Evolutionary conservation across 2,329 filamentous ascomycete genomes (phyloP), one percentile per base, ranked within the genome.

Genomic region (Alternaria conjuncta): DNA sequence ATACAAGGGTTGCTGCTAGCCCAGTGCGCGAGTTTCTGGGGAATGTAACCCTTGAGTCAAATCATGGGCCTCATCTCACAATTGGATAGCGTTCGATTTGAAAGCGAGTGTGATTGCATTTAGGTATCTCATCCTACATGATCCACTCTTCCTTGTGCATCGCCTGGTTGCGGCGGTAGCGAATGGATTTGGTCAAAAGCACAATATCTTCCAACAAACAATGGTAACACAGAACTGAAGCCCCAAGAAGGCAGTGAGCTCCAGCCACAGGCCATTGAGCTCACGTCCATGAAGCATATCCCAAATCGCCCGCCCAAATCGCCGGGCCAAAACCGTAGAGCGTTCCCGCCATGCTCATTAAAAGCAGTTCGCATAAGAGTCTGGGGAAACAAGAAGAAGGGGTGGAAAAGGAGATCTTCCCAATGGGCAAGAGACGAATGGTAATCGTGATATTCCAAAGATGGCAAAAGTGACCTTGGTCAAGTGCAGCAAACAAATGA

Each of bases 91-190:
- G 6, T 15, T 15, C 7, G 3, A 15, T 49, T 61, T 49, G 51
- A 71, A 69, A 77, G 75, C 69, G 75, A 78, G 74, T 76, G 75
- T 78, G 71, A 75, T 77, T 63, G 65, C 71, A 78, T 78, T 78
- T 65, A 75, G 73, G 69, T 75, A 49, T 74, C 62, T 78, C 68
- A 76, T 77, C 75, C 75, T 78, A 77, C 74, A 67, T 70, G 49
- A 62, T 60, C 47, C 57, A 62, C 64, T 69, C 69, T 56, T 69
- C 56, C 64, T 59, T 61, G 41, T 49, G 28, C 47, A 49, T 21
- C 45, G 47, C 55, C 56, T 54, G 54, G 63, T 43, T 54, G 62
- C 63, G 57, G 50, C 62, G 59, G 60, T 59, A 68, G 57, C 54
- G 65, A 64, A 59, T 61, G 69, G 51, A 51, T 55, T 41, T 30